Percentiles rank a stretch among this genome's conserved stretches.
Conservation (phyloP, 305 asterid species). For the Solanum aculeatissimum region DNA sequence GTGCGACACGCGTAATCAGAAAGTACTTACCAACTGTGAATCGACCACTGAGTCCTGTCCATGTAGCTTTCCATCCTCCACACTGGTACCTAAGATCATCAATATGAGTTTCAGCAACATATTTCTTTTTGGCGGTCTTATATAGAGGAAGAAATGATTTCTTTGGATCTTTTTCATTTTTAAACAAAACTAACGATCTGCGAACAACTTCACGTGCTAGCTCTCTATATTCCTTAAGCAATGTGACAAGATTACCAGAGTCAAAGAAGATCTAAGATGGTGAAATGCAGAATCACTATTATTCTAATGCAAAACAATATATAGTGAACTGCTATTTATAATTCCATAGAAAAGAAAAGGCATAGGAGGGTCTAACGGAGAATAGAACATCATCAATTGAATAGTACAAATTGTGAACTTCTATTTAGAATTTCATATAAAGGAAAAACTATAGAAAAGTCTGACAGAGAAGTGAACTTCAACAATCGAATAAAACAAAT, state of each 20-base stretch:
- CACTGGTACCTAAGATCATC: conserved; percentile 89
- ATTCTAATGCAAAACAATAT: neutral
- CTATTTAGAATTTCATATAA: neutral
- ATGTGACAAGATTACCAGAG: neutral
- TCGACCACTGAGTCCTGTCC: conserved; percentile 74
- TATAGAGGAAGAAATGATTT: conserved; percentile 74
- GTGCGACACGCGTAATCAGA: neutral
- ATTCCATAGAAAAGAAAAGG: neutral
- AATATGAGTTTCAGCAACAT: conserved; percentile 73
- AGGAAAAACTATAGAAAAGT: neutral
- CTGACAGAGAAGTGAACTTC: neutral
- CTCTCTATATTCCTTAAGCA: conserved; percentile 41
- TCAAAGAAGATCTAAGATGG: neutral
- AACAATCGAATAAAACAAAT: neutral
- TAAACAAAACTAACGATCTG: conserved; percentile 61
- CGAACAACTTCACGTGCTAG: conserved; percentile 82
- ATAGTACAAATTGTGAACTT: neutral
- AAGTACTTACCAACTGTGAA: conserved; percentile 45
- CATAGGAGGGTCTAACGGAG: neutral
- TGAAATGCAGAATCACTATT: neutral
- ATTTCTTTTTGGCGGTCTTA: conserved; percentile 44
- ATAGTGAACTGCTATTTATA: neutral
- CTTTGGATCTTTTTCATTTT: conserved; percentile 61
- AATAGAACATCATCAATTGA: neutral
- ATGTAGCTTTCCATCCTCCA: conserved; percentile 84